phyloP scores from a whole-genome alignment of 495 filamentous ascomycete species.

The Staphylotrichum longicolle region DNA sequence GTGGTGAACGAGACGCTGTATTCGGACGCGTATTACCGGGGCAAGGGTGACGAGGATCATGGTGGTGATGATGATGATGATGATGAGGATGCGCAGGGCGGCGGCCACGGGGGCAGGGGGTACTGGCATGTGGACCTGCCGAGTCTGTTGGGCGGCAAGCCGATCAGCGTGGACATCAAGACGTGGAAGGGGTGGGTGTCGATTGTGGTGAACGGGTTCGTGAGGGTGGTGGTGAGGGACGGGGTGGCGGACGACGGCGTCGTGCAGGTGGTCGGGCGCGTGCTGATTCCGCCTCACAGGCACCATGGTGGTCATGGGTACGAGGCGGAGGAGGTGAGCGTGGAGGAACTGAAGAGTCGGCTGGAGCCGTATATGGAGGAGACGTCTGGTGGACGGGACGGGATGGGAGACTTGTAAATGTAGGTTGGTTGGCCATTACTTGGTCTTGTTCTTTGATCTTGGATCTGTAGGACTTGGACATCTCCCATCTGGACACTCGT shows the following conservation, averaged over 20 bases:
- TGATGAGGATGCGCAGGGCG: constrained; percentile 16
- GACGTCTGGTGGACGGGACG: neutral
- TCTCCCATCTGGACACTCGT: constrained; percentile 8
- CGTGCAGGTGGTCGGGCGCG: constrained; percentile 65
- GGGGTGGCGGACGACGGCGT: constrained; percentile 70
- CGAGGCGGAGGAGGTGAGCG: constrained; percentile 22
- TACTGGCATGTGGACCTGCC: constrained; percentile 61
- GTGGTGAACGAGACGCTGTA: constrained; percentile 74
- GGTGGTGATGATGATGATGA: constrained; percentile 11
- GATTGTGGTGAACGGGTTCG: constrained; percentile 70
- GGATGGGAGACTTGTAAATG: constrained; percentile 22
- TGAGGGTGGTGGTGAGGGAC: constrained; percentile 59
- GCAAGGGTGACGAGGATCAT: constrained; percentile 30
- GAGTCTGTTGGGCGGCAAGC: constrained; percentile 60
- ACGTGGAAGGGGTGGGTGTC: constrained; percentile 58
- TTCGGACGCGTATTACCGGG: constrained; percentile 67
- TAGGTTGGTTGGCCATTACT: neutral
- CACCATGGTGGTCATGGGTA: constrained; percentile 32
- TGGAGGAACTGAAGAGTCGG: constrained; percentile 31
- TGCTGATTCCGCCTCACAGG: constrained; percentile 71
- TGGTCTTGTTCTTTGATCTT: neutral
- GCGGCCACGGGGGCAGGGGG: constrained; percentile 19
- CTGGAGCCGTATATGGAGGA: constrained; percentile 31
- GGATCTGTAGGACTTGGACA: neutral
- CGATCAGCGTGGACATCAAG: constrained; percentile 64